Conservation (phyloP, 1,284 basidiomycete species). For the Pholiota adiposa region DNA sequence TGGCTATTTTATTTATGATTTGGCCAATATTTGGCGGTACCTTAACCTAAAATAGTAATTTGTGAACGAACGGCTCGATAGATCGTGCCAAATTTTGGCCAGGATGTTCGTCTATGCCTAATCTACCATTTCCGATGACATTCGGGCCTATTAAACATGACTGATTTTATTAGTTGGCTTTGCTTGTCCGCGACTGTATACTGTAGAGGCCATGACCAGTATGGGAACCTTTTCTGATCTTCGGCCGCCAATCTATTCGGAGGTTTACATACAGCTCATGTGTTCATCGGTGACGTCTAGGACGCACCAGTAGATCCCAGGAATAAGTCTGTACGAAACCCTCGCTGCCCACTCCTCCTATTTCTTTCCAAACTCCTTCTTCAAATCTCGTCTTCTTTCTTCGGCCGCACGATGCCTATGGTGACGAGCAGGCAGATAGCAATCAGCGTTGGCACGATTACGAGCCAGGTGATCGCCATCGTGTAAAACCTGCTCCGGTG, state of each 20-base stretch:
- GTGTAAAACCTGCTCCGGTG: slow-evolving; percentile 14
- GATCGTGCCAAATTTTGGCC: not conserved
- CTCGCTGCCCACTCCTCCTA: slow-evolving; percentile 40
- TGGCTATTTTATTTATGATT: not conserved
- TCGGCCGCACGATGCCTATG: slow-evolving; percentile 29
- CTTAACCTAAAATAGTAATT: not conserved
- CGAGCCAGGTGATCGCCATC: not conserved
- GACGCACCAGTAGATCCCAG: slow-evolving; percentile 3
- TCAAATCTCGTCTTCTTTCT: slow-evolving; percentile 42
- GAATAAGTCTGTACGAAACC: slow-evolving; percentile 32
- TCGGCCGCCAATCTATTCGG: too few species aligned
- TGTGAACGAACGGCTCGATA: not conserved
- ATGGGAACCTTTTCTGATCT: too few species aligned
- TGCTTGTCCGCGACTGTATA: not conserved
- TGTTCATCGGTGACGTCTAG: too few species aligned
- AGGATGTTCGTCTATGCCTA: not conserved
- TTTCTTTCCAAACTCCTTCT: slow-evolving; percentile 36
- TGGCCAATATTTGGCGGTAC: not conserved
- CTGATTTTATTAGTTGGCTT: not conserved
- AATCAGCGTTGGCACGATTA: not conserved
- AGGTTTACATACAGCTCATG: too few species aligned
- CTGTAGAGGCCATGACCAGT: too few species aligned
- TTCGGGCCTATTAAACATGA: not conserved
- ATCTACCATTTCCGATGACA: not conserved
- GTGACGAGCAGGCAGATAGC: slow-evolving; percentile 1